Percentiles rank a stretch among this genome's conserved stretches.
phyloP scores from a whole-genome alignment of 176 grass and related monocot species.

The Leersia perrieri region DNA sequence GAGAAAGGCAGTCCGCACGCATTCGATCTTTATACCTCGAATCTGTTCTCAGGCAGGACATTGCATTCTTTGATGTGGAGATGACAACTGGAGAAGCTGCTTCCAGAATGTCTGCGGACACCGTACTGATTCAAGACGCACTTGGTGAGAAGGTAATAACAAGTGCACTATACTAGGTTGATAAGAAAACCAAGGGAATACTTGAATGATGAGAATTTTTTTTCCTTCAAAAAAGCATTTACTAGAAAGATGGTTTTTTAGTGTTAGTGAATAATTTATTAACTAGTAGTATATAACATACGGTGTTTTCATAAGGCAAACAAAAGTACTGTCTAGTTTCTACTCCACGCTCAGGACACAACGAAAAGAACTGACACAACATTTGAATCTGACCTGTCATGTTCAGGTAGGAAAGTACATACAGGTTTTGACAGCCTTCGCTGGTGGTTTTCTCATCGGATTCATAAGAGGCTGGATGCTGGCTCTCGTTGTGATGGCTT shows the following conservation, averaged over 20 bases:
- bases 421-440: constrained; percentile 55
- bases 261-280: background rate
- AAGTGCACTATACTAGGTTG: background rate
- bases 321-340: background rate
- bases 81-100: constrained; percentile 56
- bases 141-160: constrained; percentile 65
- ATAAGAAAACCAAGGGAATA: background rate
- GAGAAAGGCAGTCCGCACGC: constrained; percentile 57
- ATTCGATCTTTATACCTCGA: constrained; percentile 48
- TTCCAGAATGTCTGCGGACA: constrained; percentile 48
- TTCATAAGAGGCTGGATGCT: constrained; percentile 72
- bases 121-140: constrained; percentile 55
- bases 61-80: constrained; percentile 61
- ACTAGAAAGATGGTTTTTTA: background rate
- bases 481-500: constrained; percentile 56
- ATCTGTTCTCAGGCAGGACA: constrained; percentile 46
- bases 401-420: constrained; percentile 70
- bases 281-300: background rate
- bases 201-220: background rate
- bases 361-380: background rate
- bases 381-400: background rate
- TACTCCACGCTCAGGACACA: background rate
- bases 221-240: background rate
- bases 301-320: background rate
- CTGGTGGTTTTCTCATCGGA: constrained; percentile 70